Evolutionary conservation across 108 stramenopile genomes (phyloP).

Genomic region (Skeletonema marinoi): DNA sequence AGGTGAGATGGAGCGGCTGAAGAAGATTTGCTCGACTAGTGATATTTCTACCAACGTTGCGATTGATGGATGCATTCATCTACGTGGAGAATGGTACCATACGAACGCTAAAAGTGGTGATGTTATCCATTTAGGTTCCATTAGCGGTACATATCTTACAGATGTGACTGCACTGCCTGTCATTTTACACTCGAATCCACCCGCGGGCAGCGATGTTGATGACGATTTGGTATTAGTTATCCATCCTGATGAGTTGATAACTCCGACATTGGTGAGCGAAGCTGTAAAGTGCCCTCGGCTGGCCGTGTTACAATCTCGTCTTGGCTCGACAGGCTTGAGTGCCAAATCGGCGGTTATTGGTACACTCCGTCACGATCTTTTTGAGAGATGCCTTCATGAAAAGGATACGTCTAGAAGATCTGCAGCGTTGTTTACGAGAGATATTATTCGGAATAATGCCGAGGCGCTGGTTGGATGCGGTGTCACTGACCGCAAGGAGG

Average conservation of each 20-base stretch:
- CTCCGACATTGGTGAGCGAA: constrained; percentile 80
- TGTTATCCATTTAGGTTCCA: constrained; percentile 75
- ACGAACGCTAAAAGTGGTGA: constrained; percentile 62
- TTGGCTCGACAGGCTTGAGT: constrained; percentile 76
- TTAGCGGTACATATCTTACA: constrained; percentile 69
- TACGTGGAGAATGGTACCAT: constrained; percentile 84
- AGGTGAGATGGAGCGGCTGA: constrained; percentile 40
- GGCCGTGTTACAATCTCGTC: constrained; percentile 68
- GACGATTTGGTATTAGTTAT: constrained; percentile 80
- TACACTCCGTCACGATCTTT: constrained; percentile 83
- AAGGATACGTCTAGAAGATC: constrained; percentile 54
- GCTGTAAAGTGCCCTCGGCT: constrained; percentile 72
- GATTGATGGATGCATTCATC: constrained; percentile 62
- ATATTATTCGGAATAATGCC: constrained; percentile 68
- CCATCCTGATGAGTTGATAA: constrained; percentile 84
- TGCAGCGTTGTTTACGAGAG: constrained; percentile 40
- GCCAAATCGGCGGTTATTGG: constrained; percentile 71
- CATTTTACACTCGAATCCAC: constrained; percentile 62
- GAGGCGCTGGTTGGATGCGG: constrained; percentile 71
- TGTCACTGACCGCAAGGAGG: constrained; percentile 56
- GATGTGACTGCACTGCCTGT: constrained; percentile 75
- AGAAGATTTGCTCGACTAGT: constrained; percentile 7
- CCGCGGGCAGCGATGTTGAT: constrained; percentile 42
- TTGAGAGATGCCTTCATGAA: constrained; percentile 65
- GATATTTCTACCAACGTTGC: background rate